A percentile compares a stretch with the other conserved stretches of the same genome.
Conservation (phyloP, 139 green algal genomes). For the Closterium sp. region DNA sequence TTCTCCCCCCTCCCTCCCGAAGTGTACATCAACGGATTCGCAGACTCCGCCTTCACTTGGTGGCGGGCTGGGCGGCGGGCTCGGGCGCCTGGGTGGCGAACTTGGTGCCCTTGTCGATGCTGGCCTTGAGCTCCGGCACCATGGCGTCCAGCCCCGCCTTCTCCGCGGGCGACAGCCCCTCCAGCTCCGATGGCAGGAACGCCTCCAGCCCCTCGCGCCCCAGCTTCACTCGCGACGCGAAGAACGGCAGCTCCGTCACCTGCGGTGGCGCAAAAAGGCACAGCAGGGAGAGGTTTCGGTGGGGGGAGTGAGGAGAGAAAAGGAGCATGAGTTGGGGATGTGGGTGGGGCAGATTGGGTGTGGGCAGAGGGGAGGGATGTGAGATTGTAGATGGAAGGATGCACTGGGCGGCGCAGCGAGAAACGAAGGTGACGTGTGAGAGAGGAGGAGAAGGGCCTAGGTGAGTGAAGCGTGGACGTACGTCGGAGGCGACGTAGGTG, state of each 20-base stretch:
- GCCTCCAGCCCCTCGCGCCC: slow-evolving; percentile 65
- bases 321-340: no score
- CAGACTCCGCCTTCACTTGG: background rate
- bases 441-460: background rate
- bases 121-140: slow-evolving; percentile 51
- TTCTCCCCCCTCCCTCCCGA: background rate
- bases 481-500: slow-evolving; percentile 79
- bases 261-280: background rate
- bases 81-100: slow-evolving; percentile 43
- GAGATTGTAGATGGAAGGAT: no score
- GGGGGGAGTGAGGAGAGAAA: no score
- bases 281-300: background rate
- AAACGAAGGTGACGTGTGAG: background rate
- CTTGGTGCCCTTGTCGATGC: slow-evolving; percentile 56
- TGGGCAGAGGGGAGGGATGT: background rate
- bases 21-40: background rate
- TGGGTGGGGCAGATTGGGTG: no score
- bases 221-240: slow-evolving; percentile 79
- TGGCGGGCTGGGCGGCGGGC: background rate
- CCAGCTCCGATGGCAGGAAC: slow-evolving; percentile 69
- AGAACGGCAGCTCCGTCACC: slow-evolving; percentile 80
- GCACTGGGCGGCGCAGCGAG: no score
- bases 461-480: slow-evolving; percentile 12
- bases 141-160: slow-evolving; percentile 77
- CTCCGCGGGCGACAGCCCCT: slow-evolving; percentile 85